Evolutionary conservation across 2,329 filamentous ascomycete genomes (phyloP).

Genomic region (Apiospora pterosperma): DNA sequence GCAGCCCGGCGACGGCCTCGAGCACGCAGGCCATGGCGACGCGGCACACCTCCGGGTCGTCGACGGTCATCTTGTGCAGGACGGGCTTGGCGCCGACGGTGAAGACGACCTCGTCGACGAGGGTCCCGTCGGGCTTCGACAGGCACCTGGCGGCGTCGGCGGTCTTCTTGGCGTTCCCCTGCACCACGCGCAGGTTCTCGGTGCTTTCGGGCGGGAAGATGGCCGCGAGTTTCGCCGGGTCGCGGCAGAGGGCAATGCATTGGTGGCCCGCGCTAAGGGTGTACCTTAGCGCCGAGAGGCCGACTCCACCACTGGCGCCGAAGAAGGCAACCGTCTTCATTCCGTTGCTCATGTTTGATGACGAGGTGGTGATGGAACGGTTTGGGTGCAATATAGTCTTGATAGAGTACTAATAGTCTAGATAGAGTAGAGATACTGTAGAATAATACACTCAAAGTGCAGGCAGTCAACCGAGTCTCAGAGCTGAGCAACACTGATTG

Average conservation of each 20-base stretch:
- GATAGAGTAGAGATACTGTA: not conserved
- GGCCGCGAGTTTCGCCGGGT: constrained; percentile 42
- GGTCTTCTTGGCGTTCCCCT: constrained; percentile 46
- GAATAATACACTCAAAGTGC: not conserved
- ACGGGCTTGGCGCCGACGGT: constrained; percentile 39
- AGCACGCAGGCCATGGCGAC: constrained; percentile 41
- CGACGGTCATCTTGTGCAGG: constrained; percentile 30
- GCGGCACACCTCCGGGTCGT: constrained; percentile 47
- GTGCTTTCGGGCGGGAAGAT: constrained; percentile 26
- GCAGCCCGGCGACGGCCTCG: constrained; percentile 29
- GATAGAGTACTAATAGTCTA: not conserved
- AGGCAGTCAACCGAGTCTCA: not conserved
- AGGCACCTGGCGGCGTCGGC: constrained; percentile 35
- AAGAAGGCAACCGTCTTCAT: constrained; percentile 46
- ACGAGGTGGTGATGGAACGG: too few species aligned
- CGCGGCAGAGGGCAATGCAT: constrained; percentile 48
- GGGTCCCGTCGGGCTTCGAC: constrained; percentile 17
- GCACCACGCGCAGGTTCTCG: constrained; percentile 38
- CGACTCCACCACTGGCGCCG: constrained; percentile 49
- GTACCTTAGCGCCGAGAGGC: constrained; percentile 42
- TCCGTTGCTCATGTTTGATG: not conserved
- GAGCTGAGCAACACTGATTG: not conserved
- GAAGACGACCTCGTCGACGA: constrained; percentile 45
- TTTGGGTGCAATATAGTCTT: too few species aligned
- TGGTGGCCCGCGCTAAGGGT: constrained; percentile 42